Evolutionary conservation across 2,329 filamentous ascomycete species (phyloP).

Genomic region (Zarea fungicola): DNA sequence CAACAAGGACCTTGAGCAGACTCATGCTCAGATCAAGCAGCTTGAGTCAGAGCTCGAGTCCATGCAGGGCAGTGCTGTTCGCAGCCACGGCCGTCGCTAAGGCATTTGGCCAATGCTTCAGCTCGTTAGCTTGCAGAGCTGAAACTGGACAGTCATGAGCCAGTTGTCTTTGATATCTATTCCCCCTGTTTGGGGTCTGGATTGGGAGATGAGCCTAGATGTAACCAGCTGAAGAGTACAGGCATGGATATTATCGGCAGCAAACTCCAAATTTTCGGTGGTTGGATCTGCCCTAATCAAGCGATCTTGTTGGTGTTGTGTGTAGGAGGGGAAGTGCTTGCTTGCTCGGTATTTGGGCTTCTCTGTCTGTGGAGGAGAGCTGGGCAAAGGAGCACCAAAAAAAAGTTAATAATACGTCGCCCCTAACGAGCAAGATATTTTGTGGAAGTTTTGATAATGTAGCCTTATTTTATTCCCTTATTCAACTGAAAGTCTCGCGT

Average conservation of each 20-base stretch:
- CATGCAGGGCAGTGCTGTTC: constrained; percentile 84
- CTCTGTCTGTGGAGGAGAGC: neutral
- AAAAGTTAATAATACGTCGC: constrained; percentile 10
- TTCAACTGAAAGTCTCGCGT: constrained; percentile 19
- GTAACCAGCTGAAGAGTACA: constrained; percentile 19
- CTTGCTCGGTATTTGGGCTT: constrained; percentile 10
- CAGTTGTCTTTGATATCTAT: constrained; percentile 22
- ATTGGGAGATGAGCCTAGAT: constrained; percentile 27
- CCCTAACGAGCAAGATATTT: constrained; percentile 17
- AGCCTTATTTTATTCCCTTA: constrained; percentile 29
- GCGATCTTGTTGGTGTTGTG: constrained; percentile 6
- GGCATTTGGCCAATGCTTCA: neutral
- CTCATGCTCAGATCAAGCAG: constrained; percentile 89
- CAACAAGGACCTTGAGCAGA: constrained; percentile 99
- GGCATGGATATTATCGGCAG: constrained; percentile 26
- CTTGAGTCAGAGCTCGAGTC: constrained; percentile 88
- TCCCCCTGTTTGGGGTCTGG: constrained; percentile 28
- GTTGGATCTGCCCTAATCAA: neutral
- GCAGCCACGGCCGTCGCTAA: constrained; percentile 90
- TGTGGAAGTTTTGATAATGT: constrained; percentile 30
- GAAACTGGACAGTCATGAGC: constrained; percentile 22
- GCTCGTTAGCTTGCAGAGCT: constrained; percentile 19
- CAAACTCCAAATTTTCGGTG: neutral
- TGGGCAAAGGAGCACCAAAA: constrained; percentile 9
- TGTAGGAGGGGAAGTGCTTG: constrained; percentile 11